These are phyloP conservation scores for Eucalyptus regnans DNA, from an alignment of 345 rosid genomes.

Conservation along the genomic window DNA sequence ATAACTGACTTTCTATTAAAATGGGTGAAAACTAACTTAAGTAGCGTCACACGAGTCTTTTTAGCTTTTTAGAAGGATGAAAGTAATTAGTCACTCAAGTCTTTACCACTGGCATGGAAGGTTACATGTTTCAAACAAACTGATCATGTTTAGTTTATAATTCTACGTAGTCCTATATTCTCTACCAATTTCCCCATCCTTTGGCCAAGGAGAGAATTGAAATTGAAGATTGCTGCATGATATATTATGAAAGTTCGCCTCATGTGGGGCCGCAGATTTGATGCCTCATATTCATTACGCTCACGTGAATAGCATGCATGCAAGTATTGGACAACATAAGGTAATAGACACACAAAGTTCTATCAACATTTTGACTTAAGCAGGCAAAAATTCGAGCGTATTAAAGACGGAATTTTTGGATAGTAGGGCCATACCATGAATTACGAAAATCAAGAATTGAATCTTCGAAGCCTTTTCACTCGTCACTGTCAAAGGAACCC, in stretches of 20 bases:
- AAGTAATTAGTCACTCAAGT: neutral
- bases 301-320: neutral
- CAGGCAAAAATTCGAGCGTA: too few species aligned
- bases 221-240: neutral
- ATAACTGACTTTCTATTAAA: neutral
- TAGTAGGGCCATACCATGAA: neutral
- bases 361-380: neutral
- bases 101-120: neutral
- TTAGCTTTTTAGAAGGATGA: neutral
- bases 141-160: neutral
- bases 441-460: neutral
- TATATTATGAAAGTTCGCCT: neutral
- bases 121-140: too few species aligned
- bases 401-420: neutral
- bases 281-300: neutral
- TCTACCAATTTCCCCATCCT: neutral
- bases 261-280: neutral
- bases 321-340: neutral
- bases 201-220: neutral
- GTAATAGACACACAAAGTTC: neutral
- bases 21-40: neutral
- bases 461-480: neutral
- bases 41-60: neutral
- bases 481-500: neutral
- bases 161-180: neutral